These are phyloP conservation scores for Phytophthora kernoviae DNA, from an alignment of 352 stramenopile genomes.

Conservation along the genomic window DNA sequence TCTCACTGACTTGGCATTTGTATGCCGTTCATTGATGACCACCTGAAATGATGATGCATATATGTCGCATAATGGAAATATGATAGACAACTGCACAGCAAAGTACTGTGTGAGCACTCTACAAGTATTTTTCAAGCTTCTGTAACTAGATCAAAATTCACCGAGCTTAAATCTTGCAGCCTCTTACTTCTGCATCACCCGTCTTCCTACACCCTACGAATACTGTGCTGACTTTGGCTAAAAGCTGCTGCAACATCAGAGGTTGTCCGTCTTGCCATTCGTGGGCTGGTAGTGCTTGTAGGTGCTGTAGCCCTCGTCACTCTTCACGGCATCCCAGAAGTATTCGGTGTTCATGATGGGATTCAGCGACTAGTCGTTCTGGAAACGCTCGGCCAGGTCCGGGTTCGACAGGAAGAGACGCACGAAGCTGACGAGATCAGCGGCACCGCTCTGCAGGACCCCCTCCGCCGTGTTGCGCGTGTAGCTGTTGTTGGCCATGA, in stretches of 20 bases:
- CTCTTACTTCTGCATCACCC: too few species aligned
- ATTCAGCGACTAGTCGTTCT: slow-evolving; percentile 21
- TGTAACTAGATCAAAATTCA: too few species aligned
- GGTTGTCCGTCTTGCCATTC: background rate
- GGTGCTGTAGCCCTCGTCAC: slow-evolving; percentile 13
- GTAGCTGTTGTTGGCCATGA: slow-evolving; percentile 26
- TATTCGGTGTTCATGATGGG: background rate
- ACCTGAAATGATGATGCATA: too few species aligned
- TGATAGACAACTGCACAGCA: too few species aligned
- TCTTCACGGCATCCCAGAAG: slow-evolving; percentile 11
- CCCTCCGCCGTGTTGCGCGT: slow-evolving; percentile 23
- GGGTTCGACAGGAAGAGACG: slow-evolving; percentile 37
- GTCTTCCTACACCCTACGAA: too few species aligned
- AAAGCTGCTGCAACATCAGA: background rate
- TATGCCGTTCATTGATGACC: too few species aligned
- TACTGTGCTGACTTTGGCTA: too few species aligned
- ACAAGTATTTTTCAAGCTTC: too few species aligned
- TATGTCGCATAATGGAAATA: too few species aligned
- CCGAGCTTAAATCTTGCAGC: too few species aligned
- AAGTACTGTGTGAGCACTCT: too few species aligned
- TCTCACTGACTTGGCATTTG: too few species aligned
- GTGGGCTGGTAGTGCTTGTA: background rate
- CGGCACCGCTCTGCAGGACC: slow-evolving; percentile 17
- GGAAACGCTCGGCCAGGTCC: slow-evolving; percentile 32
- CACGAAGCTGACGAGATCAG: slow-evolving; percentile 40